Conservation (phyloP, 2,329 filamentous ascomycete genomes). For the Hortaea sp. region DNA sequence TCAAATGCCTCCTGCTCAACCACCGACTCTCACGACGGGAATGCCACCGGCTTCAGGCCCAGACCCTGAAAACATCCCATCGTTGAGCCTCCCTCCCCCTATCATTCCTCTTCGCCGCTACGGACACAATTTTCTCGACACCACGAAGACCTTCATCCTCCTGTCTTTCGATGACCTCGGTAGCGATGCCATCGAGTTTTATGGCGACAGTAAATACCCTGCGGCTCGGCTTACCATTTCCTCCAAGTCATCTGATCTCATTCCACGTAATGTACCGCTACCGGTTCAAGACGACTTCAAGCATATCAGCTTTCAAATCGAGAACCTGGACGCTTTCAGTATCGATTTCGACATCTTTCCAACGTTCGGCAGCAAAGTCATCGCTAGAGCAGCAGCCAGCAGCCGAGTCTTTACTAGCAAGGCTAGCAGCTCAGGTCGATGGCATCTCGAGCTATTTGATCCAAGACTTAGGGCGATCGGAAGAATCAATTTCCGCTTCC, state of each 20-base stretch:
- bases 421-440: constrained; percentile 65
- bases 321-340: constrained; percentile 83
- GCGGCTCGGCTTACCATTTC: constrained; percentile 92
- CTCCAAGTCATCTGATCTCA: constrained; percentile 89
- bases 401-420: constrained; percentile 74
- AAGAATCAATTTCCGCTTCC: constrained; percentile 85
- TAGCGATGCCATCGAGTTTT: constrained; percentile 76
- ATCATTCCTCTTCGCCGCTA: constrained; percentile 93
- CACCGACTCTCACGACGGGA: constrained; percentile 46
- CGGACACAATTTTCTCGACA: constrained; percentile 96
- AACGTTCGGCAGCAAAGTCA: constrained; percentile 93
- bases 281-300: constrained; percentile 95
- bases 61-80: constrained; percentile 80
- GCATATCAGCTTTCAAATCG: constrained; percentile 89
- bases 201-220: constrained; percentile 93
- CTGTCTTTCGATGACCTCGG: constrained; percentile 73
- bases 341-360: constrained; percentile 97
- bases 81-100: constrained; percentile 83
- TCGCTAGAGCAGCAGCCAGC: constrained; percentile 87
- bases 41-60: constrained; percentile 13
- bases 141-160: constrained; percentile 81
- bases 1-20: constrained; percentile 27
- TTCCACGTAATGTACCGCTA: constrained; percentile 89
- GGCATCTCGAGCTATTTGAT: constrained; percentile 84
- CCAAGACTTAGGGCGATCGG: constrained; percentile 84